Evolutionary conservation across 202 grass and related monocot genomes (phyloP), one percentile per base, ranked within the genome.

Genomic region (Carex sylvatica): DNA sequence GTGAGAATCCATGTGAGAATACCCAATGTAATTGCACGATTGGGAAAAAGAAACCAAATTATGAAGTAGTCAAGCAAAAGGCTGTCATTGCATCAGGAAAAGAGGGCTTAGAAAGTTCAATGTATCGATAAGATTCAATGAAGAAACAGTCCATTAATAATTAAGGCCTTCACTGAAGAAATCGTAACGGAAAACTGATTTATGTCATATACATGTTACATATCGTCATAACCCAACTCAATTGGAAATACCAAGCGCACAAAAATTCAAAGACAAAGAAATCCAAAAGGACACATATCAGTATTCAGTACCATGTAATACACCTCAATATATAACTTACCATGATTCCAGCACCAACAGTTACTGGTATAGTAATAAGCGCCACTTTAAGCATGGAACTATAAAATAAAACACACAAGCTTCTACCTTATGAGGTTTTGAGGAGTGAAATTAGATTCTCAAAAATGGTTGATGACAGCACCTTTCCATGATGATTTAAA

Each of bases 371-470:
- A 51, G 2, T 74, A 15, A 9, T 10, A 91, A 87, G n/a, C 19
- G 23, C 31, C 19, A 55, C 47, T 74, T 38, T 28, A 55, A 56
- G 67, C 40, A 68, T 83, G n/a, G n/a, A 24, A 47, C 9, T 42
- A 70, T 24, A 70, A 49, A 73, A 4, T 44, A 49, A n/a, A 18
- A 15, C 20, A 6, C 0, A 1, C 9, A 16, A 59, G 52, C 28
- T 18, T 38, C 65, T 89, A 98, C 95, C 95, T 90, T 46, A 98
- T 59, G 82, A 98, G 24, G 82, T 70, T 95, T 85, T 95, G 95
- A 85, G 95, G 95, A 82, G 95, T 98, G 87, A 98, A 90, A 83
- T 98, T 98, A 53, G 91, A 98, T 72, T 98, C 92, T 92, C 95
- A 98, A 63, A 95, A 86, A 87, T 95, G 95, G 89, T 95, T 95